Conservation (phyloP, 169 alveolate genomes). For the Eimeria brunetti region DNA sequence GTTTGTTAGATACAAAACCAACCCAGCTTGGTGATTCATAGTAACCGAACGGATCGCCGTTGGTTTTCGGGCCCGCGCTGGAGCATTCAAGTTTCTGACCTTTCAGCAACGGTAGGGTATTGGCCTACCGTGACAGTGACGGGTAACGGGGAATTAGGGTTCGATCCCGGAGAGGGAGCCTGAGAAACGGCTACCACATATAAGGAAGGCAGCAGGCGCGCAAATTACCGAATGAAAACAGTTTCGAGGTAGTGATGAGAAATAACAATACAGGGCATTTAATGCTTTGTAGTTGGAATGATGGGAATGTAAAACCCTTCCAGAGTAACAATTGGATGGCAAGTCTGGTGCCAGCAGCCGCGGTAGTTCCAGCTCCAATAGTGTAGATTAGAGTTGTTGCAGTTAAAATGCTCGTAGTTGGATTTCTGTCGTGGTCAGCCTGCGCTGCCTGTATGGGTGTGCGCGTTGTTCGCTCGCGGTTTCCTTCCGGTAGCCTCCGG, state of each 20-base stretch:
- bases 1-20: slow-evolving; percentile 77
- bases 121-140: slow-evolving; percentile 96
- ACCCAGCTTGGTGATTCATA: slow-evolving; percentile 79
- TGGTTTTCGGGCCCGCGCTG: slow-evolving; percentile 71
- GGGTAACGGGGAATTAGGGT: slow-evolving; percentile 98
- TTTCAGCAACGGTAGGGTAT: slow-evolving; percentile 93
- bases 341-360: slow-evolving; percentile 97
- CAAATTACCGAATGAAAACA: slow-evolving; percentile 91
- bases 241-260: slow-evolving; percentile 95
- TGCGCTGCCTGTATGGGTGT: slow-evolving; percentile 4
- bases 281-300: slow-evolving; percentile 93
- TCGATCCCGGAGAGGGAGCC: slow-evolving; percentile 98
- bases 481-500: background rate
- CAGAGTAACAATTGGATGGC: slow-evolving; percentile 95
- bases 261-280: slow-evolving; percentile 92
- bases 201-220: slow-evolving; percentile 98
- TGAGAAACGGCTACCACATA: slow-evolving; percentile 97
- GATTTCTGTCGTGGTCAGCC: slow-evolving; percentile 10
- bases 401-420: slow-evolving; percentile 93
- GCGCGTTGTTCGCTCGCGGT: background rate
- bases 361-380: slow-evolving; percentile 96
- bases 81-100: slow-evolving; percentile 84
- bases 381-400: slow-evolving; percentile 95
- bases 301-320: slow-evolving; percentile 90
- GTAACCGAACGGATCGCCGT: slow-evolving; percentile 78